Evolutionary conservation across 345 rosid species (phyloP).

Genomic region (Eutrema heterophyllum): DNA sequence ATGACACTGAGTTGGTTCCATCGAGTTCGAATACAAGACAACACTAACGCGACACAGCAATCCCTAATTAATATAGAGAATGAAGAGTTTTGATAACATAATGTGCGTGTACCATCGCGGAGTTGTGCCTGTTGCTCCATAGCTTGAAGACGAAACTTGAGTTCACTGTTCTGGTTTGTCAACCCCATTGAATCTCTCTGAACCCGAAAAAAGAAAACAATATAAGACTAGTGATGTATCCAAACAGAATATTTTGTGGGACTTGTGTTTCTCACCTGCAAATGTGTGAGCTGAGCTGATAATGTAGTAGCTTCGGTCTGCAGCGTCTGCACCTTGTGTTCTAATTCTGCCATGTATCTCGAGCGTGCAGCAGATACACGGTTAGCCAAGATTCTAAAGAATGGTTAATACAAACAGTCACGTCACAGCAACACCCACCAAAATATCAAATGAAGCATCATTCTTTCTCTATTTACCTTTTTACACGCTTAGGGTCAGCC

Average conservation of each 20-base stretch:
- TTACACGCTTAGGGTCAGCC: too few relatives aligned
- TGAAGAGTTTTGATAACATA: background rate
- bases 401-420: too few relatives aligned
- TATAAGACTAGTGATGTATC: background rate
- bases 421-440: too few relatives aligned
- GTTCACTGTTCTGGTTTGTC: slow-evolving; percentile 47
- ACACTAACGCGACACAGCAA: background rate
- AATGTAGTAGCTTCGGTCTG: too few relatives aligned
- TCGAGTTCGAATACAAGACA: background rate
- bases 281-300: too few relatives aligned
- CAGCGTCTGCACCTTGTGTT: too few relatives aligned
- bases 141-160: slow-evolving; percentile 60
- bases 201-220: background rate
- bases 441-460: too few relatives aligned
- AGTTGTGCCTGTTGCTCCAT: slow-evolving; percentile 61
- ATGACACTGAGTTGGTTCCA: background rate
- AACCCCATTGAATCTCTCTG: slow-evolving; percentile 52
- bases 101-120: slow-evolving; percentile 39
- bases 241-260: background rate
- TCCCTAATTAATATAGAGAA: background rate
- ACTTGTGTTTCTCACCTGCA: too few relatives aligned
- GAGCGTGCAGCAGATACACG: too few relatives aligned
- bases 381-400: too few relatives aligned
- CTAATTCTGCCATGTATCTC: too few relatives aligned
- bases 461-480: too few relatives aligned